These are phyloP conservation scores for Sonneratia caseolaris DNA, from an alignment of 345 rosid species.

Conservation along the genomic window DNA sequence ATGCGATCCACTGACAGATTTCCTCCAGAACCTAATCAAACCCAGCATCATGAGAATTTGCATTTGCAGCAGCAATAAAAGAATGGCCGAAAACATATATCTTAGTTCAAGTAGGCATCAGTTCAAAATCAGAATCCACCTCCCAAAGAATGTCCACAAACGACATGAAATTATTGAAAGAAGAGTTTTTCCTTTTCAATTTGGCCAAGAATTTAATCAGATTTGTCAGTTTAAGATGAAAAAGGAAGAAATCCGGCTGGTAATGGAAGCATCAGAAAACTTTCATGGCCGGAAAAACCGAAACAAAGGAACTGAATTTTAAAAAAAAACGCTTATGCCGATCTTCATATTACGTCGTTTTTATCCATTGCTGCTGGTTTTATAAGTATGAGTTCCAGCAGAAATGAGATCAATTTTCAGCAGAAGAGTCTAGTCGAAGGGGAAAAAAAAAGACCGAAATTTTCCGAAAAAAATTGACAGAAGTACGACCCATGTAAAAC, in stretches of 20 bases:
- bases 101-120: not conserved
- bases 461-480: not conserved
- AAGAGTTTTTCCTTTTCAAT: no score
- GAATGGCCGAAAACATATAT: not conserved
- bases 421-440: not conserved
- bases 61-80: no score
- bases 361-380: not conserved
- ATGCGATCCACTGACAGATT: not conserved
- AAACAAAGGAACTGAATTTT: not conserved
- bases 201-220: not conserved
- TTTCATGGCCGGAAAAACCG: not conserved
- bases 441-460: not conserved
- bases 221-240: not conserved
- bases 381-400: not conserved
- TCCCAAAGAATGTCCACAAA: no score
- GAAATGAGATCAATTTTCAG: not conserved
- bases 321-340: not conserved
- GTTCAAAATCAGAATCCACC: no score
- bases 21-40: conserved; percentile 11
- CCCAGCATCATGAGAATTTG: conserved; percentile 14
- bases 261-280: not conserved
- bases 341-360: not conserved
- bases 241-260: not conserved
- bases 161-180: no score
- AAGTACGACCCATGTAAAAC: not conserved